phyloP scores from a whole-genome alignment of 2,329 filamentous ascomycete genomes.

The Hypoxylon sp. region DNA sequence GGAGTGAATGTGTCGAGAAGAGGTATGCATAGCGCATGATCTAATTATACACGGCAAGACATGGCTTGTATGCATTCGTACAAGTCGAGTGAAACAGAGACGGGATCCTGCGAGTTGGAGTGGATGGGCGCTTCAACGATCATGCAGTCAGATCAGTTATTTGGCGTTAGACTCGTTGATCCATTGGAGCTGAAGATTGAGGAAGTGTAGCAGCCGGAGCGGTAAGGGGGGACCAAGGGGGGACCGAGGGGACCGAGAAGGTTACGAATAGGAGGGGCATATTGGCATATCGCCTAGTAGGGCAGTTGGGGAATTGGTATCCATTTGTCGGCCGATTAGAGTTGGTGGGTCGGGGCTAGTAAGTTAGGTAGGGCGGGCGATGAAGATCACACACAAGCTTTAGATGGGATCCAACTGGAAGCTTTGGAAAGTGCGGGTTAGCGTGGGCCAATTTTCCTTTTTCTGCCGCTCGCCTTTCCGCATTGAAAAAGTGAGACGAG shows the following conservation, averaged over 20 bases:
- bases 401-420: constrained; percentile 22
- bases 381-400: constrained; percentile 41
- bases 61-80: constrained; percentile 33
- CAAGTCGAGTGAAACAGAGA: constrained; percentile 25
- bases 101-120: constrained; percentile 31
- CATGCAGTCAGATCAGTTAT: constrained; percentile 38
- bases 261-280: constrained; percentile 15
- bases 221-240: constrained; percentile 16
- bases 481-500: constrained; percentile 33
- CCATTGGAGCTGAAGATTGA: constrained; percentile 33
- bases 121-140: constrained; percentile 41
- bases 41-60: constrained; percentile 38
- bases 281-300: background rate
- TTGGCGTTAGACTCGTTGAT: constrained; percentile 19
- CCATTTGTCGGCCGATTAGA: constrained; percentile 21
- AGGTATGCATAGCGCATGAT: constrained; percentile 42
- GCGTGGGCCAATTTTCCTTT: constrained; percentile 30
- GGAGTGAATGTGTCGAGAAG: constrained; percentile 28
- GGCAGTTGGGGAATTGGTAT: constrained; percentile 4
- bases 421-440: constrained; percentile 18
- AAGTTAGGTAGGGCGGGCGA: constrained; percentile 37
- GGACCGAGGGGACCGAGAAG: background rate
- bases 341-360: constrained; percentile 28
- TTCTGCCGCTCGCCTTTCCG: constrained; percentile 41
- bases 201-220: constrained; percentile 33